Conservation (phyloP, 106 monocot genomes). For the Triglochin maritima region DNA sequence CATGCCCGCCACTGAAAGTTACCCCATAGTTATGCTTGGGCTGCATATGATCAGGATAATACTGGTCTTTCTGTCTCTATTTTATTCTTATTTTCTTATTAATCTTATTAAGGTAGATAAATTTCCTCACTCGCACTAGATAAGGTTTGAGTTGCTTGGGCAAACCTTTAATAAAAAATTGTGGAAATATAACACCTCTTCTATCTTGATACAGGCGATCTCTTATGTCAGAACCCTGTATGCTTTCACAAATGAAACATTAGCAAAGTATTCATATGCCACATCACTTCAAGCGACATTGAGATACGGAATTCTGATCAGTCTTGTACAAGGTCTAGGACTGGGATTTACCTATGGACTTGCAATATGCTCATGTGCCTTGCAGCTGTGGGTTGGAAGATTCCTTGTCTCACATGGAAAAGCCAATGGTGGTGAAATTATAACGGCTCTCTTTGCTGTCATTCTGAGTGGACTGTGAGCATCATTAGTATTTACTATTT, state of each 20-base stretch:
- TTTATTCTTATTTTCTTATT: too few species aligned
- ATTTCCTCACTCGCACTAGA: too few species aligned
- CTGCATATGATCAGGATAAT: too few species aligned
- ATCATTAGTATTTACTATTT: conserved; percentile 9
- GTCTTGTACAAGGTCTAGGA: conserved; percentile 99
- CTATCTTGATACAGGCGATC: conserved; percentile 49
- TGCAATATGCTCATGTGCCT: conserved; percentile 95
- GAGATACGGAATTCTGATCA: conserved; percentile 94
- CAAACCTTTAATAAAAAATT: background rate
- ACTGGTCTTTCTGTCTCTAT: too few species aligned
- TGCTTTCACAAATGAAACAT: conserved; percentile 94
- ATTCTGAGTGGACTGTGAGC: conserved; percentile 97
- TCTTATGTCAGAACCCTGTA: conserved; percentile 88
- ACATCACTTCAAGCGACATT: conserved; percentile 97
- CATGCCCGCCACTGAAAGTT: too few species aligned
- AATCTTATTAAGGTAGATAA: too few species aligned
- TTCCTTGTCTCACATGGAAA: conserved; percentile 56
- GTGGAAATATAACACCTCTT: background rate
- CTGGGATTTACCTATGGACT: conserved; percentile 99
- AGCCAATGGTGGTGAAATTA: conserved; percentile 92
- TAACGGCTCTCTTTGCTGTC: conserved; percentile 84
- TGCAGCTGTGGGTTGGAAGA: conserved; percentile 97
- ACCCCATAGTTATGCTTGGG: too few species aligned
- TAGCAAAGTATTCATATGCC: conserved; percentile 99
- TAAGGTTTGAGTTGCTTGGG: too few species aligned